Conservation (phyloP, 2,329 filamentous ascomycete genomes). For the Basipetospora chlamydospora region DNA sequence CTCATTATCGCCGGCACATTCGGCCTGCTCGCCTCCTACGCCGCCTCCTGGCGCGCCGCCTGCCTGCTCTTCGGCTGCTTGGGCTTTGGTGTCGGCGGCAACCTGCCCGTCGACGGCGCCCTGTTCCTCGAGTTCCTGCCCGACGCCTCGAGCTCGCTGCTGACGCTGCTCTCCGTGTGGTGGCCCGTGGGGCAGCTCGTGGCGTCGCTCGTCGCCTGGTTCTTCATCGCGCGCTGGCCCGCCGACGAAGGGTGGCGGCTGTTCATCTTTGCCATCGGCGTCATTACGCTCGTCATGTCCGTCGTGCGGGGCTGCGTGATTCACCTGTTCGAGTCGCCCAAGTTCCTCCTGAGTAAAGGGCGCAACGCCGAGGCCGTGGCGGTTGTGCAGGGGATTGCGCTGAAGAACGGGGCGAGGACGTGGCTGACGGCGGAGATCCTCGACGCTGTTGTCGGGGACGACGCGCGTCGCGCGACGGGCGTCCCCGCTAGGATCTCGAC, state of each 20-base stretch:
- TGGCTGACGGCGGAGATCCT: slow-evolving; percentile 63
- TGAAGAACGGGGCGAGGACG: slow-evolving; percentile 53
- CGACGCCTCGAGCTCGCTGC: slow-evolving; percentile 53
- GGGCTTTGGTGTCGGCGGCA: slow-evolving; percentile 59
- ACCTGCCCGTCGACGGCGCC: slow-evolving; percentile 64
- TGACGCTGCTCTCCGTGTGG: slow-evolving; percentile 73
- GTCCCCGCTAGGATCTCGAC: neutral
- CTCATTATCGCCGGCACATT: slow-evolving; percentile 62
- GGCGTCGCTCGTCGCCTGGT: slow-evolving; percentile 60
- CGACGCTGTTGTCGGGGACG: slow-evolving; percentile 35
- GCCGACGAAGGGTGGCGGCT: slow-evolving; percentile 63
- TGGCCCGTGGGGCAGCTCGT: slow-evolving; percentile 74
- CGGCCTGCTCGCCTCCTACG: slow-evolving; percentile 54
- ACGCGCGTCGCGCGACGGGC: neutral
- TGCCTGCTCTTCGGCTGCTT: slow-evolving; percentile 46
- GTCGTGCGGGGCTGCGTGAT: slow-evolving; percentile 66
- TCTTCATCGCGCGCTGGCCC: slow-evolving; percentile 55
- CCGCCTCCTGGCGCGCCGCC: slow-evolving; percentile 50
- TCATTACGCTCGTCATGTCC: slow-evolving; percentile 65
- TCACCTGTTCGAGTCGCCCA: slow-evolving; percentile 72
- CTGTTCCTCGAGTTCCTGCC: slow-evolving; percentile 76
- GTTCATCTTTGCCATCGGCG: slow-evolving; percentile 55
- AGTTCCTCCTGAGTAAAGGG: slow-evolving; percentile 64
- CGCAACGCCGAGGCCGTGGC: slow-evolving; percentile 66
- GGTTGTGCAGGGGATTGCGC: slow-evolving; percentile 64